Percentiles rank a stretch among this genome's conserved stretches.
phyloP scores from a whole-genome alignment of 2,329 filamentous ascomycete species.

The Escovopsis sp. region DNA sequence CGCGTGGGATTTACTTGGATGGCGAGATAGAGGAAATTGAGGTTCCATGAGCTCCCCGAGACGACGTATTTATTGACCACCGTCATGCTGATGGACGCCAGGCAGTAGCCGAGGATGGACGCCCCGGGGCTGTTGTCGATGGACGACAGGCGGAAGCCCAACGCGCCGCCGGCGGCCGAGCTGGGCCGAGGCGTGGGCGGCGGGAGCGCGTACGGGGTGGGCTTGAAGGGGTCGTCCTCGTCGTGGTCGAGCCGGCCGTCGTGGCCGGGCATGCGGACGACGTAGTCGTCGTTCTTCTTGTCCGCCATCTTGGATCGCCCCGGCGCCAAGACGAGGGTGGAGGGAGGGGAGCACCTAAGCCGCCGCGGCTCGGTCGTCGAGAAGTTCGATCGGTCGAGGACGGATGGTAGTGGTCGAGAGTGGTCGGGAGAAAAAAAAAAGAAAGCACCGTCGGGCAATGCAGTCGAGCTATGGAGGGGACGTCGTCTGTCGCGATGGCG shows the following conservation, averaged over 20 bases:
- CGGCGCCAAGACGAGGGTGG: slow-evolving; percentile 3
- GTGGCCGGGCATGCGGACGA: slow-evolving; percentile 53
- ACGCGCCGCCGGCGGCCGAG: slow-evolving; percentile 1
- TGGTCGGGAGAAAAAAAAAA: neutral
- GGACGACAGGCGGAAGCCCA: slow-evolving; percentile 24
- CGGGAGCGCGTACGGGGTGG: slow-evolving; percentile 5
- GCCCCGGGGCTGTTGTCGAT: slow-evolving; percentile 62
- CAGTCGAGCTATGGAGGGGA: too few species aligned
- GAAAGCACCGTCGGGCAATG: neutral
- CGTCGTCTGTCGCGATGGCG: too few species aligned
- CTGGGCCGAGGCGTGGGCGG: slow-evolving; percentile 7
- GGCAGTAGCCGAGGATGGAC: slow-evolving; percentile 80
- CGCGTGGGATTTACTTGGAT: slow-evolving; percentile 57
- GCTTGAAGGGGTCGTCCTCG: slow-evolving; percentile 32
- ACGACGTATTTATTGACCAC: slow-evolving; percentile 99
- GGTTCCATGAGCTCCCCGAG: slow-evolving; percentile 78
- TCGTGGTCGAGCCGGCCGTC: slow-evolving; percentile 30
- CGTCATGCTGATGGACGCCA: slow-evolving; percentile 97
- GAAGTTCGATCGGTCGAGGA: neutral
- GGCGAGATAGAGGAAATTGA: slow-evolving; percentile 88
- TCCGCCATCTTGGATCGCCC: slow-evolving; percentile 50
- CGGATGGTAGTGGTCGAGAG: neutral
- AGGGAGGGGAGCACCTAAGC: neutral
- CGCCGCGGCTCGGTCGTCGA: neutral
- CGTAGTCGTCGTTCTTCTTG: slow-evolving; percentile 77